Base-by-base conservation (phyloP, 805 yeast species). In the Kazachstania africana region DNA sequence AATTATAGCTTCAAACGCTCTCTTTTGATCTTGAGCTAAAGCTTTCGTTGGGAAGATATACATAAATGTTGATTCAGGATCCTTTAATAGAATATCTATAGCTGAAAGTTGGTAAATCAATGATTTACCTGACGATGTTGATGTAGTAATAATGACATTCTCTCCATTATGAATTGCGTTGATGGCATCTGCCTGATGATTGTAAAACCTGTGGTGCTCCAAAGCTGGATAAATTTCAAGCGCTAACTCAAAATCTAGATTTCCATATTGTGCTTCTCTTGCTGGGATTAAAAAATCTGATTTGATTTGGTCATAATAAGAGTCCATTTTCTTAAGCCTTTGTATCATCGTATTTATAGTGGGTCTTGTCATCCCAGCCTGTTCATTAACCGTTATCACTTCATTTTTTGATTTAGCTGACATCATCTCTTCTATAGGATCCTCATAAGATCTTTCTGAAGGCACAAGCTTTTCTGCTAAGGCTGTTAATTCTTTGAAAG, bases 11-110 rank as follows among this genome's bases (percentile, higher is more conserved):
- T 66, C 65, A 34, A 91, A 59, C n/a, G 93, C 75, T 39, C 94
- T 63, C 45, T 78, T 78, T 55, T 91, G 99, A 61, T 91, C 98
- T 49, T 91, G 98, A 0, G 99, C 97, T 31, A 91, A 62, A 0
- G 99, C 98, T 49, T 91, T 91, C 0, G 99, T 91, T 2, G 99
- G 99, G 45, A 91, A 91, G 9, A 91, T 75, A 45, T 80, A 85
- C 63, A 93, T 63, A 8, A 95, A 80, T 0, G 94, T 81, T 1
- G 60, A 45, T 20, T 58, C 59, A 8, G 59, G 58, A 26, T 50
- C 63, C 8, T 49, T 44, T 27, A 69, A 63, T 31, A 66, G 56
- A 31, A 59, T 45, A 31, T 63, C 57, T 8, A 87, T 50, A 3
- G 88, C 81, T 0, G 97, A 94, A 2, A 85, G 56, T 53, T 91